Base-by-base conservation (phyloP, 805 yeast genomes). In the Ascoidea rubescens region DNA sequence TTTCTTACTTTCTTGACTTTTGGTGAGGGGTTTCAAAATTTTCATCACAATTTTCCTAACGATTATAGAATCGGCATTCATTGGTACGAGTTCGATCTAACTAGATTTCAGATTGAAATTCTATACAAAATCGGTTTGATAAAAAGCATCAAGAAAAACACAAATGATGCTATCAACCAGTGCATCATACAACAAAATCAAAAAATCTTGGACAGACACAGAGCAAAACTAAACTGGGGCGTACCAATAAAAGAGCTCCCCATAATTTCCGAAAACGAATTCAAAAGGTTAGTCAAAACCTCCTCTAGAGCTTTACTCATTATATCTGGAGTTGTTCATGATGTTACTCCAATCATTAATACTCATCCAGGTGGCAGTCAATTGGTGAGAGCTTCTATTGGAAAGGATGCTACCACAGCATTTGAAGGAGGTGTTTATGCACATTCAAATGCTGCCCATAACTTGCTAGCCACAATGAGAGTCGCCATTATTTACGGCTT, bases 301-400 rank as follows among this genome's bases (percentile, higher is more conserved):
- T 72, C 73, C 56, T 64, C 71, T 62, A 37, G 43, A 14, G 81
- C 84, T 37, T 74, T 88, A 56, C 87, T 88, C 31, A 87, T 88
- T 14, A 87, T 90, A 48, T 86, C 87, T 47, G 95, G 95, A 44
- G 87, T 91, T 51, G 93, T 90, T 31, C 97, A 91, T 66, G 97
- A 90, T 64, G 85, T 91, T 10, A 82, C 96, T 5, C 95, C 93
- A 33, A 91, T 90, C 65, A 81, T 89, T 64, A 81, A 84, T 59
- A 87, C 86, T 61, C 98, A 90, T 66, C 98, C 98, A 1, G 98
- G 98, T 58, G 98, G 98, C 1, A 67, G 79, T 37, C 82, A 89
- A 4, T 73, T 90, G 50, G 79, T 90, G 52, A 72, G 71, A 57
- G 81, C 93, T 0, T 86, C 95, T 1, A 82, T 87, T 53, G 97